Conservation (phyloP, 139 green algal genomes). For the Coelastrella sp. region DNA sequence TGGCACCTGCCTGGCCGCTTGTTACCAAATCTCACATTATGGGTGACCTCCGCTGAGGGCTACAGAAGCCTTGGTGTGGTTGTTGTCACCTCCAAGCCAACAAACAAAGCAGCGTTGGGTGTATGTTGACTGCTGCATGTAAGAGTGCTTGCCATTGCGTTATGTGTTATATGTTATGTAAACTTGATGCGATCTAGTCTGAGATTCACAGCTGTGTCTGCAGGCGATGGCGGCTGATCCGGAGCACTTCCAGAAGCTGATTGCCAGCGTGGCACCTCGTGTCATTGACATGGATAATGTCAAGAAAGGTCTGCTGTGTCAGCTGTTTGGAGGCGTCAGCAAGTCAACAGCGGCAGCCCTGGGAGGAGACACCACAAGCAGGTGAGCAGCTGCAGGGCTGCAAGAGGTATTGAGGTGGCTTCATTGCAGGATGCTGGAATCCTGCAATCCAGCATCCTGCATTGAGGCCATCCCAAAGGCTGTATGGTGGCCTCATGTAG, state of each 20-base stretch:
- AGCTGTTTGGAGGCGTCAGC: slow-evolving; percentile 85
- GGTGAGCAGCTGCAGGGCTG: background rate
- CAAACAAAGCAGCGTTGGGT: too few species aligned
- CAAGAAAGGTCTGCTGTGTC: slow-evolving; percentile 90
- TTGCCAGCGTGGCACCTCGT: slow-evolving; percentile 89
- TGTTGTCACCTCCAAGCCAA: too few species aligned
- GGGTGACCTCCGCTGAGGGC: background rate
- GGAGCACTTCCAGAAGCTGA: slow-evolving; percentile 91
- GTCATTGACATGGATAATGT: slow-evolving; percentile 99
- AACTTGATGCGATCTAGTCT: too few species aligned
- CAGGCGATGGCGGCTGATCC: slow-evolving; percentile 72
- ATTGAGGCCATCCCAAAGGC: too few species aligned
- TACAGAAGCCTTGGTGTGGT: too few species aligned
- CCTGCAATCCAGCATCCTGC: too few species aligned
- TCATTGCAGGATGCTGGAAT: background rate
- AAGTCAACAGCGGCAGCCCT: slow-evolving; percentile 67
- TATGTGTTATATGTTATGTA: too few species aligned
- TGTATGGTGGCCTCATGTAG: too few species aligned
- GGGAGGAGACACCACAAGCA: slow-evolving; percentile 26
- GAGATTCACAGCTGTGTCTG: background rate
- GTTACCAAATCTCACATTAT: too few species aligned
- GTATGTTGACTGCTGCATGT: too few species aligned
- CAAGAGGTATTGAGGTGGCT: background rate
- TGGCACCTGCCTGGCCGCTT: too few species aligned
- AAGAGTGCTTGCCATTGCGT: too few species aligned